Evolutionary conservation across 352 stramenopile species (phyloP).

Genomic region (Globisporangium middletonii): DNA sequence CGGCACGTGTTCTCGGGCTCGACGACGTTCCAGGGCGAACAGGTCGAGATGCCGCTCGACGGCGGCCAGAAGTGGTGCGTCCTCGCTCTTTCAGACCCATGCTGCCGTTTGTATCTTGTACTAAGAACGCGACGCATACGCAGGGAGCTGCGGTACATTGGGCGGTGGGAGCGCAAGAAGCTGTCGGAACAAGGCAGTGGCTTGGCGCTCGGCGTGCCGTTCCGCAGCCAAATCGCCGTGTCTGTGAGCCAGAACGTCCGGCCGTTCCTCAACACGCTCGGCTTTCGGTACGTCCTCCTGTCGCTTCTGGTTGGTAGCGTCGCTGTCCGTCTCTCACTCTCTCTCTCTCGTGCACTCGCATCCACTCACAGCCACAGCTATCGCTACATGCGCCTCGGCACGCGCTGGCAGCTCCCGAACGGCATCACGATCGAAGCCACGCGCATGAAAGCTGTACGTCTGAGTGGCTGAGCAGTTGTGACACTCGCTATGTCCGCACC

Average conservation of each 20-base stretch:
- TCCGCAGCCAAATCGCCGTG: conserved; percentile 77
- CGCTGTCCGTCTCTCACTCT: not conserved
- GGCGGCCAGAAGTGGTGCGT: conserved; percentile 76
- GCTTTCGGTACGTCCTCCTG: conserved; percentile 49
- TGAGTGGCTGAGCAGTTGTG: not conserved
- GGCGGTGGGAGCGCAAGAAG: conserved; percentile 83
- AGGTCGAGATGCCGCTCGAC: conserved; percentile 67
- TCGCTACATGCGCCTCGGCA: conserved; percentile 78
- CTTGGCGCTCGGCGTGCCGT: conserved; percentile 59
- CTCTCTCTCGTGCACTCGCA: not conserved
- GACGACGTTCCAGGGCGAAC: conserved; percentile 73
- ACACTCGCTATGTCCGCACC: not conserved
- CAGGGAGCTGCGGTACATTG: conserved; percentile 81
- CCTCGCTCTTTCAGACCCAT: not conserved
- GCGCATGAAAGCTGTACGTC: conserved; percentile 76
- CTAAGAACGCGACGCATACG: not conserved
- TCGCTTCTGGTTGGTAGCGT: not conserved
- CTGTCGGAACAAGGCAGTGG: conserved; percentile 71
- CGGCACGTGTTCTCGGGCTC: conserved; percentile 79
- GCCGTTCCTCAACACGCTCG: conserved; percentile 62
- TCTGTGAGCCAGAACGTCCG: conserved; percentile 81
- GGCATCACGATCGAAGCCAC: conserved; percentile 81
- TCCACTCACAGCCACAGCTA: conserved; percentile 55
- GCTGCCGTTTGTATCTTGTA: not conserved
- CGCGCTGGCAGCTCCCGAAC: conserved; percentile 77